Percentiles rank a stretch among this genome's conserved stretches.
phyloP scores from a whole-genome alignment of 2,329 filamentous ascomycete genomes.

The Aciculosporium take region DNA sequence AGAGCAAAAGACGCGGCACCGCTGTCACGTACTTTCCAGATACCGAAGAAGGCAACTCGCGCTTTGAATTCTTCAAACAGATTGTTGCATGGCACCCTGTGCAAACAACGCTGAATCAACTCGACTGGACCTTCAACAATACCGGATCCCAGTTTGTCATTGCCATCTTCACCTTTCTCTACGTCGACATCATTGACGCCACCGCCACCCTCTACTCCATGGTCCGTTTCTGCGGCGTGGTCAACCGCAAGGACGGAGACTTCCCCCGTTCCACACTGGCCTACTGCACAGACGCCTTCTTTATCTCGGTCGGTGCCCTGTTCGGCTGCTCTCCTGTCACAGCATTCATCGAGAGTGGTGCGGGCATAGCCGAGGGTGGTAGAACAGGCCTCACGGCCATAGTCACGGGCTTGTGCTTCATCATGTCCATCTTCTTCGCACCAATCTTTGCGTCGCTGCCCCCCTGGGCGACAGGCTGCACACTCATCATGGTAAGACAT shows the following conservation, averaged over 20 bases:
- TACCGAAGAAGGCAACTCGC: constrained; percentile 45
- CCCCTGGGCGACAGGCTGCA: constrained; percentile 64
- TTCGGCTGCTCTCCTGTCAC: constrained; percentile 59
- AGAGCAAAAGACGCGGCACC: constrained; percentile 42
- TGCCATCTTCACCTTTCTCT: constrained; percentile 63
- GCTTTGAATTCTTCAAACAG: constrained; percentile 59
- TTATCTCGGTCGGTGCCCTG: constrained; percentile 56
- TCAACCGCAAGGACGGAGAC: constrained; percentile 54
- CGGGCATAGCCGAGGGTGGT: constrained; percentile 62
- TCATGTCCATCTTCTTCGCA: constrained; percentile 59
- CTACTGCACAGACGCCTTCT: constrained; percentile 56
- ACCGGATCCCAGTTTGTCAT: constrained; percentile 50
- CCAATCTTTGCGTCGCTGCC: constrained; percentile 66
- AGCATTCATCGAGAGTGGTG: constrained; percentile 61
- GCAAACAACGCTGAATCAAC: constrained; percentile 42
- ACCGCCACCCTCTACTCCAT: constrained; percentile 71
- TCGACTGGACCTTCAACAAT: constrained; percentile 48
- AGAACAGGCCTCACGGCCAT: constrained; percentile 60
- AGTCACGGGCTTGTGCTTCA: constrained; percentile 53
- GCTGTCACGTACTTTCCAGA: constrained; percentile 60
- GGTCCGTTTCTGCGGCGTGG: constrained; percentile 57
- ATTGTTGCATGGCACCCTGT: constrained; percentile 62
- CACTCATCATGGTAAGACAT: constrained; percentile 44
- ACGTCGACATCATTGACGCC: constrained; percentile 67
- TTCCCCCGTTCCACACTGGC: constrained; percentile 77